A percentile compares a stretch with the other conserved stretches of the same genome.
phyloP scores from a whole-genome alignment of 2,329 filamentous ascomycete species.

The Verticillium alfalfae region DNA sequence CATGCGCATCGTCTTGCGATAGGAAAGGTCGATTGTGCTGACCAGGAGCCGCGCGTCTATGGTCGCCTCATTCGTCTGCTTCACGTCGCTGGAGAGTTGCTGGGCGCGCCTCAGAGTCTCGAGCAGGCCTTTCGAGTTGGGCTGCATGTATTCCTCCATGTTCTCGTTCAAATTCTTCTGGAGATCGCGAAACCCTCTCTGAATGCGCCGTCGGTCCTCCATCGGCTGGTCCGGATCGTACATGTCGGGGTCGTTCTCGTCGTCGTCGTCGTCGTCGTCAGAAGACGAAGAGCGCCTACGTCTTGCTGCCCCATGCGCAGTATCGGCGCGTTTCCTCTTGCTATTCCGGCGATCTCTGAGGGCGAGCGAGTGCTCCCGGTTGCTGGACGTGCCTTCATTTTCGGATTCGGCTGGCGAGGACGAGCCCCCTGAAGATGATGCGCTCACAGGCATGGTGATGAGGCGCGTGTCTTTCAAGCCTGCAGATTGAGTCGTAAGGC shows the following conservation, averaged over 20 bases:
- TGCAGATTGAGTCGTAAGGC: neutral
- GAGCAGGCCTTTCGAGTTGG: constrained; percentile 58
- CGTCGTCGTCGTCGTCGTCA: constrained; percentile 6
- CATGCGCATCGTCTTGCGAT: constrained; percentile 70
- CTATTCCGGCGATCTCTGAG: neutral
- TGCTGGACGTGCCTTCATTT: neutral
- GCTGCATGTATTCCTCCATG: constrained; percentile 65
- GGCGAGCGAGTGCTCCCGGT: neutral
- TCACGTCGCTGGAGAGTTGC: constrained; percentile 60
- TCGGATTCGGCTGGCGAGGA: neutral
- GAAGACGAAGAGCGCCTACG: constrained; percentile 5
- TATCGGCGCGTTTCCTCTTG: constrained; percentile 11
- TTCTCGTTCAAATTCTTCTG: constrained; percentile 56
- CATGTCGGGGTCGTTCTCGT: constrained; percentile 27
- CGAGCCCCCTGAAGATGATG: neutral
- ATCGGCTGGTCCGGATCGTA: constrained; percentile 83
- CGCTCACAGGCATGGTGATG: neutral
- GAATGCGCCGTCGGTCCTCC: constrained; percentile 65
- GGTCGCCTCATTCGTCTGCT: constrained; percentile 84
- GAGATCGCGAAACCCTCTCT: constrained; percentile 66
- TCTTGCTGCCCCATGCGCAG: constrained; percentile 3
- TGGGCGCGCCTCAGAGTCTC: constrained; percentile 64
- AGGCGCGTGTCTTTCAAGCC: neutral
- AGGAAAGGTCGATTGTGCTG: constrained; percentile 71
- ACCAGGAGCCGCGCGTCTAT: constrained; percentile 86